phyloP scores from a whole-genome alignment of 1,284 basidiomycete species.

The Clitocybe nebularis region DNA sequence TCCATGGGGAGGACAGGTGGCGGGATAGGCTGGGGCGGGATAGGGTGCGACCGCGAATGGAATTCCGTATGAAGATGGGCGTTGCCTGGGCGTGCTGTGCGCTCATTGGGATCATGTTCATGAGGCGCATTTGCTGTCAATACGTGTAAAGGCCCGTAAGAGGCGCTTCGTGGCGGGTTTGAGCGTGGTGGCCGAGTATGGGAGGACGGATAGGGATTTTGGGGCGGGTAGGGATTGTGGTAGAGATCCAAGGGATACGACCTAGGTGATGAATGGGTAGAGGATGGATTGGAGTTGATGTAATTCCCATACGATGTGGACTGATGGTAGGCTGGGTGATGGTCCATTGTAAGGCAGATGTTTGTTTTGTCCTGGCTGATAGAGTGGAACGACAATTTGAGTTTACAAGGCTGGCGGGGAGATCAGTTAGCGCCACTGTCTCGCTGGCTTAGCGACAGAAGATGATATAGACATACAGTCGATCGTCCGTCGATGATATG shows the following conservation, averaged over 20 bases:
- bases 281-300: constrained; percentile 27
- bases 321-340: constrained; percentile 12
- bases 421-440: neutral
- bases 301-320: constrained; percentile 18
- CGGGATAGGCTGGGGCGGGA: constrained; percentile 12
- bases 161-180: constrained; percentile 10
- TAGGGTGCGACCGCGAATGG: constrained; percentile 26
- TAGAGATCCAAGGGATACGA: constrained; percentile 25
- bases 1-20: constrained; percentile 12
- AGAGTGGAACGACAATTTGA: constrained; percentile 1
- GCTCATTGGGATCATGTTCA: constrained; percentile 37
- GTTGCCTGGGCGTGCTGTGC: constrained; percentile 41
- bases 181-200: constrained; percentile 9
- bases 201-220: constrained; percentile 11
- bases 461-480: neutral
- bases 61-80: constrained; percentile 39
- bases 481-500: neutral
- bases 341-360: constrained; percentile 12
- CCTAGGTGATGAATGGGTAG: constrained; percentile 31
- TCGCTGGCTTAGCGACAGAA: neutral
- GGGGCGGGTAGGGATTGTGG: constrained; percentile 13
- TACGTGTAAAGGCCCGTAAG: constrained; percentile 29
- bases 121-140: constrained; percentile 30
- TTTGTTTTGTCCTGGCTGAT: too few species aligned
- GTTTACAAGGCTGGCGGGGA: constrained; percentile 9